Evolutionary conservation across 495 filamentous ascomycete species (phyloP).

Genomic region (Neurospora sp.): DNA sequence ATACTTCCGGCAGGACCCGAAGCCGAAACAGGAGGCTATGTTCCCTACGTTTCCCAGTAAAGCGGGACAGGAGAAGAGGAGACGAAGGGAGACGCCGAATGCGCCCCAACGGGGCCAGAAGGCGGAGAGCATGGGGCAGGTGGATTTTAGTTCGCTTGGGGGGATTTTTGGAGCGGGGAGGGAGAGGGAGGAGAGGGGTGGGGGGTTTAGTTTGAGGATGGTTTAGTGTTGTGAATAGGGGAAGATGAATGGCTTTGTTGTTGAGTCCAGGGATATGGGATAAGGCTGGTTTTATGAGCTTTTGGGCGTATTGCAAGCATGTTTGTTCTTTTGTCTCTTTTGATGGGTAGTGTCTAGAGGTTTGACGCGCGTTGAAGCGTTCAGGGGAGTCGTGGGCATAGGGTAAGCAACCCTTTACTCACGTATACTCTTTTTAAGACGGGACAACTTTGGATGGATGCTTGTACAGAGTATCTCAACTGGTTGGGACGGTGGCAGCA

Average conservation of each 20-base stretch:
- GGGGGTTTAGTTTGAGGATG: slow-evolving; percentile 72
- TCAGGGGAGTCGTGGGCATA: not conserved
- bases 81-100: slow-evolving; percentile 64
- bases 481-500: not conserved
- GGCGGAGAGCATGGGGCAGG: slow-evolving; percentile 44
- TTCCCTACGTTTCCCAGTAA: slow-evolving; percentile 91
- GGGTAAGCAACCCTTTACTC: not conserved
- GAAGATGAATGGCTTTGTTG: not conserved
- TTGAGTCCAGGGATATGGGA: not conserved
- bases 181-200: slow-evolving; percentile 65
- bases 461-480: not conserved
- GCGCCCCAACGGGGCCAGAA: slow-evolving; percentile 37
- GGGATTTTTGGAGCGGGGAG: slow-evolving; percentile 50
- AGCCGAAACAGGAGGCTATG: slow-evolving; percentile 75
- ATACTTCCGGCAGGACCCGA: slow-evolving; percentile 85
- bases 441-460: not conserved
- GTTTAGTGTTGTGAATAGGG: slow-evolving; percentile 21
- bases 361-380: not conserved
- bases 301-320: not conserved
- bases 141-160: slow-evolving; percentile 60
- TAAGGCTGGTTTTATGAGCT: not conserved
- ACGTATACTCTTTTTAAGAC: not conserved
- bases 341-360: not conserved
- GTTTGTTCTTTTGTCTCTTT: not conserved
- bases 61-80: slow-evolving; percentile 80